Conservation (phyloP, 2,329 filamentous ascomycete species). For the Tolypocladium sp. region DNA sequence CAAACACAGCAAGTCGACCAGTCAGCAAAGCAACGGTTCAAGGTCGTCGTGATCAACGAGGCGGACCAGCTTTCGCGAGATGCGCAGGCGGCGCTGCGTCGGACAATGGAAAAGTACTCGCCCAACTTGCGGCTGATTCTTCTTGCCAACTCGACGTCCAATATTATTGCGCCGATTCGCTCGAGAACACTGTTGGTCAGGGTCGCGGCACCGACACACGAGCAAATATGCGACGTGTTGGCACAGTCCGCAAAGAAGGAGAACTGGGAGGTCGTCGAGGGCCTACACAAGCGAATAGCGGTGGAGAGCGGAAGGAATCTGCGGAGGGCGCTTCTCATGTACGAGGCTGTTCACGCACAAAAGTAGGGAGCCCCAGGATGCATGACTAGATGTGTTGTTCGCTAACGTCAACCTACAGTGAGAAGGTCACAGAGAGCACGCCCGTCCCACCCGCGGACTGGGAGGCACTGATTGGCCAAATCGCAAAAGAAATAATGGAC, state of each 20-base stretch:
- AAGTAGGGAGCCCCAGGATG: conserved; percentile 54
- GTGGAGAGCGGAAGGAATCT: conserved; percentile 86
- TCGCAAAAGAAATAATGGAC: conserved; percentile 87
- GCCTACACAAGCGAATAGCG: conserved; percentile 76
- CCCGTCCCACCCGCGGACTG: conserved; percentile 92
- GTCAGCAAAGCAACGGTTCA: conserved; percentile 83
- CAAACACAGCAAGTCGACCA: conserved; percentile 99
- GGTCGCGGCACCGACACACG: conserved; percentile 79
- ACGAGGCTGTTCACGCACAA: conserved; percentile 92
- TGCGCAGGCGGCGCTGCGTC: conserved; percentile 85
- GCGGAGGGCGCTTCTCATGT: conserved; percentile 86
- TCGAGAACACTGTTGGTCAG: conserved; percentile 85
- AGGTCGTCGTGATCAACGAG: conserved; percentile 98
- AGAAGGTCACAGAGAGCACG: conserved; percentile 80
- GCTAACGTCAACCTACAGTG: conserved; percentile 44
- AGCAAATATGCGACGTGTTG: conserved; percentile 74
- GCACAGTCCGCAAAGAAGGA: conserved; percentile 66
- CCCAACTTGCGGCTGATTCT: conserved; percentile 88
- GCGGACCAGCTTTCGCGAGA: conserved; percentile 90
- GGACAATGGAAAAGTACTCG: conserved; percentile 99
- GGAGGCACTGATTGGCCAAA: conserved; percentile 82
- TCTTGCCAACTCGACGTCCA: conserved; percentile 90
- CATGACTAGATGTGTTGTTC: neutral
- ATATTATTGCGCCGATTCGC: conserved; percentile 97
- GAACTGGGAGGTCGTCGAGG: conserved; percentile 68